Evolutionary conservation across 495 filamentous ascomycete species (phyloP).

Genomic region (Sordaria brevicollis): DNA sequence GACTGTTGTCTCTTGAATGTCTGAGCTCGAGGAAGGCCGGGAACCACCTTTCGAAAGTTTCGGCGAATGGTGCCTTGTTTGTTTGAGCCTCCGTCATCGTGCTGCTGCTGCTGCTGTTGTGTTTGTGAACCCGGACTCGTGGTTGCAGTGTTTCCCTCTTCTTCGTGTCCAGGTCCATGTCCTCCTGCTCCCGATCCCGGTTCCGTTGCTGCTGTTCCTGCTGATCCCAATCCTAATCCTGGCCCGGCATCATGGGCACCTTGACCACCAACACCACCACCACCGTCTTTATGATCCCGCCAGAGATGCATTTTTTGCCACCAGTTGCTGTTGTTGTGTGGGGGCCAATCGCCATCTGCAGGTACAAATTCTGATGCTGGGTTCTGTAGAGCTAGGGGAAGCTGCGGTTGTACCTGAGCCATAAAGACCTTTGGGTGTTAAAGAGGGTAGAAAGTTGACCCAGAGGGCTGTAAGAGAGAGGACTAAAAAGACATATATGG

Average conservation of each 20-base stretch:
- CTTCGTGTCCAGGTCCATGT: neutral
- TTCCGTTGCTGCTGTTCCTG: neutral
- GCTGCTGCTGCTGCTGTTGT: constrained; percentile 2
- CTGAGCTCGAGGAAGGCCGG: constrained; percentile 60
- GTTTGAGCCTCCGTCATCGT: constrained; percentile 5
- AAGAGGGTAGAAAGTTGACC: neutral
- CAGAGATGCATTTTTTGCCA: neutral
- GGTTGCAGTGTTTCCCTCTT: neutral
- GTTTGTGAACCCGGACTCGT: neutral
- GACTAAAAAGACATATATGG: neutral
- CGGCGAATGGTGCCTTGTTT: constrained; percentile 29
- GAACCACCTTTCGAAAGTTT: constrained; percentile 62
- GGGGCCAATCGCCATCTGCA: neutral
- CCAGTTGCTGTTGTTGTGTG: neutral
- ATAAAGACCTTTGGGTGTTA: neutral
- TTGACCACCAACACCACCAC: neutral
- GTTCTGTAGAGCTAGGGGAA: neutral
- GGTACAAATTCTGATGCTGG: neutral
- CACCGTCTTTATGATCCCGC: neutral
- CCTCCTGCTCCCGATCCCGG: neutral
- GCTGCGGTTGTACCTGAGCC: neutral
- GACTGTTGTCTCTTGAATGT: constrained; percentile 76
- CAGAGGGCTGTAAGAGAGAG: neutral
- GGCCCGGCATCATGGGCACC: neutral
- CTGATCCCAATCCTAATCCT: neutral